Evolutionary conservation across 1,284 basidiomycete genomes (phyloP).

Genomic region (Xanthoconium separans): DNA sequence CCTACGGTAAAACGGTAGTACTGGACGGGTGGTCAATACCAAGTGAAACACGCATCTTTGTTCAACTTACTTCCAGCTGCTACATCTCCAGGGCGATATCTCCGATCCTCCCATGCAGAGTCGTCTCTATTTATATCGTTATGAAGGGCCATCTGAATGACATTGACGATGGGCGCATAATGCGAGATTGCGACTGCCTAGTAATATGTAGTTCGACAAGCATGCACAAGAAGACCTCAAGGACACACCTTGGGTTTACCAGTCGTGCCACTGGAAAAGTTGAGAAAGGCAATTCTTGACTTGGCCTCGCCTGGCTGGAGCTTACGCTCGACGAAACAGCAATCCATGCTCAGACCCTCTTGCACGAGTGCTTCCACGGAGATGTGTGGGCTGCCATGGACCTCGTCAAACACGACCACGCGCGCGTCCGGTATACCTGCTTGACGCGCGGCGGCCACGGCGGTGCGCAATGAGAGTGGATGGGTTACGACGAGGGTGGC

Average conservation of each 20-base stretch:
- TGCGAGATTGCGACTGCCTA: constrained; percentile 69
- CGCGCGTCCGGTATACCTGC: constrained; percentile 51
- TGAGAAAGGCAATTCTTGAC: constrained; percentile 71
- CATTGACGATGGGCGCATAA: constrained; percentile 56
- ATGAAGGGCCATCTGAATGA: constrained; percentile 53
- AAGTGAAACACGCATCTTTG: background rate
- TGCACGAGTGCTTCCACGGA: constrained; percentile 40
- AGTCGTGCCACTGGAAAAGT: constrained; percentile 76
- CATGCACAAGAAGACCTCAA: background rate
- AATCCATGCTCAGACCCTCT: constrained; percentile 36
- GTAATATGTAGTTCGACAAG: background rate
- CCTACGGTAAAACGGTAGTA: constrained; percentile 39
- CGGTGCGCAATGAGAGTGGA: constrained; percentile 49
- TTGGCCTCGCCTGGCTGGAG: constrained; percentile 63
- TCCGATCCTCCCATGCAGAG: constrained; percentile 36
- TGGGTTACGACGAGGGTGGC: constrained; percentile 61
- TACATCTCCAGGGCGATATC: constrained; percentile 56
- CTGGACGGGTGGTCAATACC: constrained; percentile 20
- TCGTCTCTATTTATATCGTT: constrained; percentile 43
- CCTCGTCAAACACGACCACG: constrained; percentile 51
- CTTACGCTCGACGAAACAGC: constrained; percentile 39
- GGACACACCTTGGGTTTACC: constrained; percentile 52
- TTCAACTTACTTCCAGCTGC: constrained; percentile 45
- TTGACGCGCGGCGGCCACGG: constrained; percentile 53
- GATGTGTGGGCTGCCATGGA: constrained; percentile 15